A percentile compares a stretch with the other conserved stretches of the same genome.
These are phyloP conservation scores for Pseudocercospora crystallina DNA, from an alignment of 2,329 filamentous ascomycete species.

Conservation along the genomic window DNA sequence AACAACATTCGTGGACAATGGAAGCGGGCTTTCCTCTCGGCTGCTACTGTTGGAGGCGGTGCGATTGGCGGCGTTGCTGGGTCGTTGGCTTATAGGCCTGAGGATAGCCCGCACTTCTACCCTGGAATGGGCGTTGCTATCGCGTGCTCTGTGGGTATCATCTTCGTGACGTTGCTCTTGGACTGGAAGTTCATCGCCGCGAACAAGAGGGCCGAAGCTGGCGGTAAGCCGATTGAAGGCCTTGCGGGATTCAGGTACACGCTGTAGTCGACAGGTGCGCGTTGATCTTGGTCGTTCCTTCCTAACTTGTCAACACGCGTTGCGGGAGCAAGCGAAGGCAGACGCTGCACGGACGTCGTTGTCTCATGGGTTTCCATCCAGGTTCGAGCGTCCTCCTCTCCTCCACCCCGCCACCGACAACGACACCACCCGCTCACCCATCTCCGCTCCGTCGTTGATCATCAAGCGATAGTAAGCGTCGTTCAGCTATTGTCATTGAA, in stretches of 20 bases:
- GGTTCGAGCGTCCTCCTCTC: no score
- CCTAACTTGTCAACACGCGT: no score
- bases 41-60: slow-evolving; percentile 8
- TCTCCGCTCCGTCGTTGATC: no score
- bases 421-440: no score
- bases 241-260: slow-evolving; percentile 25
- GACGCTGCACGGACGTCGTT: no score
- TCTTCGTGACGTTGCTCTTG: slow-evolving; percentile 19
- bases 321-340: no score
- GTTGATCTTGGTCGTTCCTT: no score
- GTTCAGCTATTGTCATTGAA: no score
- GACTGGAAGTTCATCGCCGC: slow-evolving; percentile 19
- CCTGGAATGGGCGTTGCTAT: slow-evolving; percentile 22
- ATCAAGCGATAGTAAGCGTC: no score
- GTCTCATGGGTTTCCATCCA: no score
- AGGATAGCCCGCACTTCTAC: slow-evolving; percentile 21
- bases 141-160: slow-evolving; percentile 14
- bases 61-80: slow-evolving; percentile 64
- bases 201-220: slow-evolving; percentile 23
- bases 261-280: not conserved
- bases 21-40: slow-evolving; percentile 42
- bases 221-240: slow-evolving; percentile 22
- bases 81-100: slow-evolving; percentile 19
- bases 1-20: slow-evolving; percentile 57
- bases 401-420: no score